Evolutionary conservation across 306 rosid species (phyloP), one percentile per base, ranked within the genome.

Genomic region (Gillenia trifoliata): DNA sequence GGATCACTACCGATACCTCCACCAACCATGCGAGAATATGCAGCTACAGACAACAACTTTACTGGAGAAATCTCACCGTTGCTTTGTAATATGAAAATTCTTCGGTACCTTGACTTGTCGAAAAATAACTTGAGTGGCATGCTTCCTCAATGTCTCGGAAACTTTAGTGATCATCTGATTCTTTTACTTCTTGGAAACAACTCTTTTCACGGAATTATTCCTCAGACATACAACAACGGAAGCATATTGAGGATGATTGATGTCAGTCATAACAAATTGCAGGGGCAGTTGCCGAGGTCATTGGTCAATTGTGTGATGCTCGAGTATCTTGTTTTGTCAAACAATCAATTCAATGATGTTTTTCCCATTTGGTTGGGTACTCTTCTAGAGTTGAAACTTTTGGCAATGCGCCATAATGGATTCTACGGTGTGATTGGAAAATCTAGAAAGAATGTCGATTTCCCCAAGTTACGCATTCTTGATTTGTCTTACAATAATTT

Each of bases 61-160:
- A 8, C 41, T 2, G 73, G 61, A 47, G 73, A 68, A 29, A 49
- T 68, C 11, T 68, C 61, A 10, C 20, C 43, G 0, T 4, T 49
- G 61, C 10, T 68, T 5, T 68, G 73, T 43, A 4, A 49, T 49
- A 2, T 68, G 40, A 68, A 3, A 5, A 16, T 6, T 45, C 72
- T 68, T 43, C 40, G 2, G 20, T 26, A 0, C 0, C 57, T 67
- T 16, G 57, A 43, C 4, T 73, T 73, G 62, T 28, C 77, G 0
- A 9, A 28, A 3, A 72, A 73, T 28, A 61, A 7, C 6, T 74
- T 74, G 62, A 74, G 38, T 64, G 78, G 78, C 25, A 20, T 5
- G 8, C 63, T 74, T 49, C 78, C 73, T 30, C 60, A 68, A 19
- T 68, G 73, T 68, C 33, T 68, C 1, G 26, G 41, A 25, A 45